Evolutionary conservation across 768 basidiomycete species (phyloP), one percentile per base, ranked within the genome.

Genomic region (Pleurotus cornucopiae): DNA sequence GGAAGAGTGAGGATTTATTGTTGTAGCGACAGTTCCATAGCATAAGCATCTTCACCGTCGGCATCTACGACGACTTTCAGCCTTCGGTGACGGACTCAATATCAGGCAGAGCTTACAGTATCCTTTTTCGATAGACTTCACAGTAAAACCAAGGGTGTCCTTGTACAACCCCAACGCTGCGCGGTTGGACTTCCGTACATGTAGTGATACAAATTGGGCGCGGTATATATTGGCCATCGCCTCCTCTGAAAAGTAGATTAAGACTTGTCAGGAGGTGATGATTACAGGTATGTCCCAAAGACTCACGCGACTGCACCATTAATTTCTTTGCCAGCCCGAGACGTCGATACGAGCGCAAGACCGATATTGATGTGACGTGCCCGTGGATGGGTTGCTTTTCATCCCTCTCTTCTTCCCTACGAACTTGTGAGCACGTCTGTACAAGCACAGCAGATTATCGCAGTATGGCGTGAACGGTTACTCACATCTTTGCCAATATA

Each of bases 351-450:
- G 92, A 86, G 57, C 96, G 80, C 48, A 98, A 73, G 5, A 98
- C 94, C 2, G 94, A 95, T 68, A 98, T 96, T 14, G 94, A 97
- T 0, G 94, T 98, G 62, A 98, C 94, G 68, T 98, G 96, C 1
- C 96, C 96, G 64, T 94, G 91, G 1, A 86, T 82, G 44, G 82
- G 82, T 41, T 83, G 81, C 34, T 86, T 85, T 61, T 87, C 71
- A 11, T 74, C 68, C 11, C 76, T 74, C 45, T 86, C 78, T 64
- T 81, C 86, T 60, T 91, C 89, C 85, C 88, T 90, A 62, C 30
- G 20, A 26, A 58, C 55, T 34, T 41, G 3, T 7, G 14, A 18
- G 7, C 5, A 55, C 11, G 14, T 5, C 30, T 23, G 21, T 59
- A 55, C 56, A 26, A 41, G 18, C n/a, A 18, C 6, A 45, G 18